These are phyloP conservation scores for Dentipellis fragilis DNA, from an alignment of 768 basidiomycete species.

Conservation along the genomic window DNA sequence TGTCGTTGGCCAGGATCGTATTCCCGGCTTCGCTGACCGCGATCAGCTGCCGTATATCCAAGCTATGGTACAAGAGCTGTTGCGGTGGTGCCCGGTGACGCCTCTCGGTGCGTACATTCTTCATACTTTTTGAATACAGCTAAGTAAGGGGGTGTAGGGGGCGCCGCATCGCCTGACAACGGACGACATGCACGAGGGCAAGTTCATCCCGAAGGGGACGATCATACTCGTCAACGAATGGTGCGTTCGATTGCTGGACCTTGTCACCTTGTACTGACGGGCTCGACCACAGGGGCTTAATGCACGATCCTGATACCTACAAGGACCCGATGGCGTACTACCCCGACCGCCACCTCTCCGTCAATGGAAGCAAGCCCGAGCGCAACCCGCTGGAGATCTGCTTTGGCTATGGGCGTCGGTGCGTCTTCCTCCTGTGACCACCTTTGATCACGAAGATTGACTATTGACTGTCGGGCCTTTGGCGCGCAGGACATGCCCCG, in stretches of 20 bases:
- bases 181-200: conserved; percentile 28
- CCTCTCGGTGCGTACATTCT: conserved; percentile 6
- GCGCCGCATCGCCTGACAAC: conserved; percentile 25
- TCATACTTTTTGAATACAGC: not conserved
- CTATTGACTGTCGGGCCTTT: too few species aligned
- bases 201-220: conserved; percentile 29
- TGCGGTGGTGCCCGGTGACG: conserved; percentile 17
- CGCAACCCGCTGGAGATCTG: conserved; percentile 11
- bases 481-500: conserved; percentile 10
- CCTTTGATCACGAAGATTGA: not conserved
- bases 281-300: conserved; percentile 16
- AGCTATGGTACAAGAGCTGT: conserved; percentile 14
- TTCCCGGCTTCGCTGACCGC: conserved; percentile 13
- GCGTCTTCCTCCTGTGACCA: not conserved
- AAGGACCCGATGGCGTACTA: conserved; percentile 19
- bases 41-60: conserved; percentile 14
- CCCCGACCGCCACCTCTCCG: conserved; percentile 20
- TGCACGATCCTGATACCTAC: conserved; percentile 21
- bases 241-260: conserved; percentile 9
- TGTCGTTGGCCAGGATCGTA: conserved; percentile 13
- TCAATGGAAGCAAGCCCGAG: conserved; percentile 11
- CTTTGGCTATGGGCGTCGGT: conserved; percentile 21
- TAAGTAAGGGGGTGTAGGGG: conserved; percentile 11
- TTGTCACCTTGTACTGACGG: not conserved
- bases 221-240: conserved; percentile 25